phyloP scores from a whole-genome alignment of 2,329 filamentous ascomycete genomes.

The Epichloe festucae region DNA sequence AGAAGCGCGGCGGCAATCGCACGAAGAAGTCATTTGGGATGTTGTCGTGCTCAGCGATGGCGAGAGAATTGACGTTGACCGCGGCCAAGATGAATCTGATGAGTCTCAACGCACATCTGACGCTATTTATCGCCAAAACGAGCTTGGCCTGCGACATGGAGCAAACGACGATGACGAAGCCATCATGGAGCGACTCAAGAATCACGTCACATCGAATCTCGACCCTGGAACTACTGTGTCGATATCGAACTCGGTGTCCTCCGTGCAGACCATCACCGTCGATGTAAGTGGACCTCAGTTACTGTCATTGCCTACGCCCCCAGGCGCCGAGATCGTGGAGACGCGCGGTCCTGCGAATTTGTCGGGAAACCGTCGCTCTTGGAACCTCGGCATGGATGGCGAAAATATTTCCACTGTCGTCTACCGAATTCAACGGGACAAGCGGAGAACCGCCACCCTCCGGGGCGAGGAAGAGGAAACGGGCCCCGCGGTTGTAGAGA shows the following conservation, averaged over 20 bases:
- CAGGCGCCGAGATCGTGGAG: slow-evolving; percentile 46
- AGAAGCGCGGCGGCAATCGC: slow-evolving; percentile 31
- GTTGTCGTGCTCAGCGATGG: slow-evolving; percentile 49
- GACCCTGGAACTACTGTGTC: slow-evolving; percentile 44
- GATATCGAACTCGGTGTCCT: slow-evolving; percentile 45
- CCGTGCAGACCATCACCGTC: slow-evolving; percentile 51
- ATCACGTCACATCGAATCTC: slow-evolving; percentile 40
- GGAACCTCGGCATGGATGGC: slow-evolving; percentile 11
- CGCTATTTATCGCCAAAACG: neutral
- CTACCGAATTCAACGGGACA: slow-evolving; percentile 44
- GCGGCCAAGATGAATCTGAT: slow-evolving; percentile 18
- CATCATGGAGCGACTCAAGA: slow-evolving; percentile 30
- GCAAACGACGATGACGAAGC: slow-evolving; percentile 27
- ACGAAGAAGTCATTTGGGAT: slow-evolving; percentile 52
- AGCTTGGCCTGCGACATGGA: neutral
- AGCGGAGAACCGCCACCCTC: slow-evolving; percentile 28
- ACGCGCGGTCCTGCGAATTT: slow-evolving; percentile 19
- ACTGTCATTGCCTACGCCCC: slow-evolving; percentile 39
- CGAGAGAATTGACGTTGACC: slow-evolving; percentile 38
- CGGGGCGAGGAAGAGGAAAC: slow-evolving; percentile 19
- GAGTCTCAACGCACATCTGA: neutral
- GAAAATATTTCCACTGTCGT: slow-evolving; percentile 40
- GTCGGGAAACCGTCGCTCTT: slow-evolving; percentile 4
- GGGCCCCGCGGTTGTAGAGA: slow-evolving; percentile 15
- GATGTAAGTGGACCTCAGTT: slow-evolving; percentile 42